These are phyloP conservation scores for Parastagonospora avenae DNA, from an alignment of 2,329 filamentous ascomycete species.

Conservation along the genomic window DNA sequence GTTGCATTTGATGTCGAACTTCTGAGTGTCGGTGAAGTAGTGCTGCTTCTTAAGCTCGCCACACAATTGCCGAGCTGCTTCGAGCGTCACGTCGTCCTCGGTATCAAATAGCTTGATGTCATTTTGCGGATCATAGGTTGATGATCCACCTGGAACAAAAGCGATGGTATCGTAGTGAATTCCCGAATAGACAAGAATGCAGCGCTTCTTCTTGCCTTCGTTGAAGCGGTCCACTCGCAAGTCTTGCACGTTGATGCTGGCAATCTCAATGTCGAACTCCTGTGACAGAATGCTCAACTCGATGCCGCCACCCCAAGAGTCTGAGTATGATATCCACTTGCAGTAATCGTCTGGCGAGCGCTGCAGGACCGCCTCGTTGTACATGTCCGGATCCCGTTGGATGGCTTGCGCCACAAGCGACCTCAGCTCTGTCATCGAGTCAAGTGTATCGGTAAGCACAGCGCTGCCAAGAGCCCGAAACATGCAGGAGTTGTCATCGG, in stretches of 20 bases:
- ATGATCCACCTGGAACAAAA: slow-evolving; percentile 65
- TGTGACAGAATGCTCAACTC: slow-evolving; percentile 85
- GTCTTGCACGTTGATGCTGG: slow-evolving; percentile 78
- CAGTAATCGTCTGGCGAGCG: slow-evolving; percentile 75
- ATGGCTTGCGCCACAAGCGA: slow-evolving; percentile 81
- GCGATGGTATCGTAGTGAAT: slow-evolving; percentile 94
- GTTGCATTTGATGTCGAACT: slow-evolving; percentile 79
- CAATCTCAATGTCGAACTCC: slow-evolving; percentile 84
- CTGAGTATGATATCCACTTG: slow-evolving; percentile 75
- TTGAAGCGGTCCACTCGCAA: slow-evolving; percentile 76
- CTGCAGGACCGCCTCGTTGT: slow-evolving; percentile 78
- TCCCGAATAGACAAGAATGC: slow-evolving; percentile 85
- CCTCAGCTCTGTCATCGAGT: slow-evolving; percentile 73
- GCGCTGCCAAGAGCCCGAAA: slow-evolving; percentile 87
- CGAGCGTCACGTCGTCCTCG: slow-evolving; percentile 59
- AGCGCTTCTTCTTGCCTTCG: slow-evolving; percentile 67
- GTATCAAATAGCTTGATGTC: slow-evolving; percentile 78
- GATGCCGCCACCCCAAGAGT: slow-evolving; percentile 90
- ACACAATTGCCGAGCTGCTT: slow-evolving; percentile 63
- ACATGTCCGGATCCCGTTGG: slow-evolving; percentile 71
- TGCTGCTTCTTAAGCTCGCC: slow-evolving; percentile 69
- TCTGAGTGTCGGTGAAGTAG: slow-evolving; percentile 88
- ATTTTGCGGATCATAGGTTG: slow-evolving; percentile 69
- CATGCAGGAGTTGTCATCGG: slow-evolving; percentile 93
- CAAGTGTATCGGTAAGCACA: slow-evolving; percentile 67